phyloP scores from a whole-genome alignment of 164 flowering plant genomes.

The Tinospora cordifolia region DNA sequence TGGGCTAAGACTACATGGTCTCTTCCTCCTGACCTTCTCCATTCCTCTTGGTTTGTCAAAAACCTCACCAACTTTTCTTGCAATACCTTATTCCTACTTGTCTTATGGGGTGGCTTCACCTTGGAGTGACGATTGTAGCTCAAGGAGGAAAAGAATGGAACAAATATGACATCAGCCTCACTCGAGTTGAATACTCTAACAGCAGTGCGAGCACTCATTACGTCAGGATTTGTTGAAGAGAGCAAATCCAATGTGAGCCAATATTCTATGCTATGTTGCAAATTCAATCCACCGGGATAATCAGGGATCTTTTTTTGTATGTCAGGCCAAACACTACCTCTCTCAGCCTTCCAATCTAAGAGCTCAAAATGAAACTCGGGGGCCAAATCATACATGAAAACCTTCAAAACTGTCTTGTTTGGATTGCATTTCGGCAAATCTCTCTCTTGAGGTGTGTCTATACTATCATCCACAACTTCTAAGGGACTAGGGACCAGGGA shows the following conservation, averaged over 20 bases:
- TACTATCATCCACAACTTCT: slow-evolving; percentile 6
- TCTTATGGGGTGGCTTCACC: slow-evolving; percentile 33
- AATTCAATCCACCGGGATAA: slow-evolving; percentile 86
- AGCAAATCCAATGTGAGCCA: slow-evolving; percentile 92
- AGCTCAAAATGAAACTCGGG: slow-evolving; percentile 80
- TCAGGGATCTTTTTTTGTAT: slow-evolving; percentile 38
- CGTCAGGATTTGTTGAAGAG: slow-evolving; percentile 38
- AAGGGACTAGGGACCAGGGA: slow-evolving; percentile 10
- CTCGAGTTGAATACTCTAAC: slow-evolving; percentile 62
- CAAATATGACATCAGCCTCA: slow-evolving; percentile 82
- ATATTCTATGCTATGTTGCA: slow-evolving; percentile 91
- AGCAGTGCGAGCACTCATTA: slow-evolving; percentile 33
- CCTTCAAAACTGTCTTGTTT: slow-evolving; percentile 37
- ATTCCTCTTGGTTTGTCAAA: slow-evolving; percentile 55
- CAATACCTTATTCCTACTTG: slow-evolving; percentile 39
- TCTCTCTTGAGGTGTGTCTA: slow-evolving; percentile 6
- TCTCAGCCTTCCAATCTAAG: slow-evolving; percentile 57
- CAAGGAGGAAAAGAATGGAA: slow-evolving; percentile 88
- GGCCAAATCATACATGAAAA: slow-evolving; percentile 93
- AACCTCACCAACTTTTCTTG: slow-evolving; percentile 66
- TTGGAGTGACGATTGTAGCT: slow-evolving; percentile 66
- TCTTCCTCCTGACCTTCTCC: slow-evolving; percentile 79
- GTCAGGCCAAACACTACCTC: slow-evolving; percentile 71
- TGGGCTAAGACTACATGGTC: slow-evolving; percentile 86
- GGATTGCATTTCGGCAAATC: slow-evolving; percentile 16